Base-by-base conservation (phyloP, 2,329 filamentous ascomycete species). In the Ophiostoma ulmi region DNA sequence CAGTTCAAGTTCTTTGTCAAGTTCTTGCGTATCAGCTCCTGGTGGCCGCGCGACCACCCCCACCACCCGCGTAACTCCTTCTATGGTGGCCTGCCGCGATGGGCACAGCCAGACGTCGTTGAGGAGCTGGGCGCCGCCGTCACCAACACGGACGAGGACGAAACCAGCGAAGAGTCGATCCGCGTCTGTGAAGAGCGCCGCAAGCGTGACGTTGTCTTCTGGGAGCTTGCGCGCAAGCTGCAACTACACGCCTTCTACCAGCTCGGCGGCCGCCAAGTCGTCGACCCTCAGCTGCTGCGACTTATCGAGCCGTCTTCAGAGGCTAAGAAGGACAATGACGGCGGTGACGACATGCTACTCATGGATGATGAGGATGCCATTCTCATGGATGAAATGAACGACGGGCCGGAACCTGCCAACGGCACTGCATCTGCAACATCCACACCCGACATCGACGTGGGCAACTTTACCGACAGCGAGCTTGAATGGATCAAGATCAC, bases 1-100 rank as follows among this genome's bases (percentile, higher is more conserved):
- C 93, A 97, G 75, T 93, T 90, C 78, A 89, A 91, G 41, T 99
- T 98, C 81, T 98, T 97, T 76, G 90, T 98, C 78, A 97, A 97
- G 78, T 89, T 98, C 67, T 83, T 99, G 35, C 87, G 94, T 71
- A 89, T 90, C 72, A 98, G 94, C 81, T 97, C 94, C 35, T 99
- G 95, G 95, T 99, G 95, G 95, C 95, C 95, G 1, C 88, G 89
- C 68, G 88, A 87, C 68, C 84, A 85, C 74, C 39, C 41, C 20
- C 78, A 81, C 48, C 77, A 77, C 66, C 72, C 71, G 5, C 77
- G 81, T 13, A 77, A 77, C 44, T 80, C 83, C 22, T 86, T 85
- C 67, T 82, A 86, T 17, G 86, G 86, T 3, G 90, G 91, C 0
- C 82, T 98, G n/a, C 95, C 94, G 0, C 83, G 84, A 38, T 97